Percentiles rank a stretch among this genome's conserved stretches.
These are phyloP conservation scores for Ceratocystiopsis sp. DNA, from an alignment of 2,329 filamentous ascomycete genomes.

Conservation along the genomic window DNA sequence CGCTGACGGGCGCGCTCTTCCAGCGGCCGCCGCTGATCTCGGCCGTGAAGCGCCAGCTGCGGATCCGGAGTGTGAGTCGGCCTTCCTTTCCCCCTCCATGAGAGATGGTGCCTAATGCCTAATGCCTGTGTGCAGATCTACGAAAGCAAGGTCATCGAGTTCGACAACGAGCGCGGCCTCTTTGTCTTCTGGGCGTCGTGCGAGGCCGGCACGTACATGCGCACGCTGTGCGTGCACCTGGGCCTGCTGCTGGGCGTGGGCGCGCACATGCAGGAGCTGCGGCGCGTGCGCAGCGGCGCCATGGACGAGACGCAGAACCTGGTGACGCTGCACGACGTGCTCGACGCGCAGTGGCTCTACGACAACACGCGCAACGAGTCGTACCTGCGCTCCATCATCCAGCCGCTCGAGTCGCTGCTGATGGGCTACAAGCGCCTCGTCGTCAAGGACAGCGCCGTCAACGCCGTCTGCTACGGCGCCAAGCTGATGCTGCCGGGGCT, in stretches of 20 bases:
- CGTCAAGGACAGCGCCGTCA: constrained; percentile 92
- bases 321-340: constrained; percentile 86
- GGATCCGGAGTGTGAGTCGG: constrained; percentile 56
- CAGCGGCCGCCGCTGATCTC: constrained; percentile 94
- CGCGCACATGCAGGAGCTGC: constrained; percentile 95
- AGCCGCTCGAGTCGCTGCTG: constrained; percentile 81
- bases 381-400: constrained; percentile 79
- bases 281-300: constrained; percentile 81
- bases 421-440: constrained; percentile 92
- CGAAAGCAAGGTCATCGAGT: constrained; percentile 92
- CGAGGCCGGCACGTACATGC: constrained; percentile 96
- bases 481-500: constrained; percentile 98
- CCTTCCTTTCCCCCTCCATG: neutral
- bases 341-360: constrained; percentile 90
- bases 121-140: no score
- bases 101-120: neutral
- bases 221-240: constrained; percentile 91
- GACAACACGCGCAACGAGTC: constrained; percentile 94
- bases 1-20: constrained; percentile 90
- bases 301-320: constrained; percentile 84
- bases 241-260: constrained; percentile 29
- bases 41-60: constrained; percentile 94
- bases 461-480: constrained; percentile 94
- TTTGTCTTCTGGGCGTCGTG: constrained; percentile 99
- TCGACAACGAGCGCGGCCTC: constrained; percentile 94